Evolutionary conservation across 2,329 filamentous ascomycete genomes (phyloP).

Genomic region (Mollisiaceae sp.): DNA sequence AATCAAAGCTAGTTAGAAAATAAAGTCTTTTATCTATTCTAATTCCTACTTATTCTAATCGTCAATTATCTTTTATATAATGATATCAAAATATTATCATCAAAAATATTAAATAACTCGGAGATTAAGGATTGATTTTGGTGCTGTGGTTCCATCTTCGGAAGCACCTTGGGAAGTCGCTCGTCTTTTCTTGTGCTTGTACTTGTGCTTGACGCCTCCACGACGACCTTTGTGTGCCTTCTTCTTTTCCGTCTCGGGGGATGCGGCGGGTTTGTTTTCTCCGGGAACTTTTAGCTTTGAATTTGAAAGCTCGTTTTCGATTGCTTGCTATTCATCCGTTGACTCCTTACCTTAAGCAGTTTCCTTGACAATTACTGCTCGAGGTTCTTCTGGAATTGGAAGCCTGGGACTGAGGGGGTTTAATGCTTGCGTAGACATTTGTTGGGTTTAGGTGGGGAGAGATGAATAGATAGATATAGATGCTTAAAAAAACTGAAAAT

Average conservation of each 20-base stretch:
- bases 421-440: too few relatives aligned
- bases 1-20: too few relatives aligned
- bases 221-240: constrained; percentile 74
- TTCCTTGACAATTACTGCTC: constrained; percentile 10
- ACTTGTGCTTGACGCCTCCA: constrained; percentile 72
- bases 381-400: constrained; percentile 16
- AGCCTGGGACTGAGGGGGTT: constrained; percentile 1
- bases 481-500: too few relatives aligned
- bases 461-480: too few relatives aligned
- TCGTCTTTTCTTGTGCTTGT: constrained; percentile 60
- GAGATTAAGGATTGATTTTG: too few relatives aligned
- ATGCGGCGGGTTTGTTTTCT: constrained; percentile 41
- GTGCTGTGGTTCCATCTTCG: constrained; percentile 20
- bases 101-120: too few relatives aligned
- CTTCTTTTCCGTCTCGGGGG: constrained; percentile 54
- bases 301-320: constrained; percentile 6
- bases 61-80: too few relatives aligned
- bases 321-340: constrained; percentile 1
- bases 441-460: too few relatives aligned
- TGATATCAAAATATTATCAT: too few relatives aligned
- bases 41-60: too few relatives aligned
- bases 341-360: not conserved
- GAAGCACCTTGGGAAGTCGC: constrained; percentile 50
- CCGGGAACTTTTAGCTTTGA: constrained; percentile 8
- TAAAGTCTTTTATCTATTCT: too few relatives aligned